Evolutionary conservation across 805 yeast genomes (phyloP).

Genomic region (Lachancea nothofagi): DNA sequence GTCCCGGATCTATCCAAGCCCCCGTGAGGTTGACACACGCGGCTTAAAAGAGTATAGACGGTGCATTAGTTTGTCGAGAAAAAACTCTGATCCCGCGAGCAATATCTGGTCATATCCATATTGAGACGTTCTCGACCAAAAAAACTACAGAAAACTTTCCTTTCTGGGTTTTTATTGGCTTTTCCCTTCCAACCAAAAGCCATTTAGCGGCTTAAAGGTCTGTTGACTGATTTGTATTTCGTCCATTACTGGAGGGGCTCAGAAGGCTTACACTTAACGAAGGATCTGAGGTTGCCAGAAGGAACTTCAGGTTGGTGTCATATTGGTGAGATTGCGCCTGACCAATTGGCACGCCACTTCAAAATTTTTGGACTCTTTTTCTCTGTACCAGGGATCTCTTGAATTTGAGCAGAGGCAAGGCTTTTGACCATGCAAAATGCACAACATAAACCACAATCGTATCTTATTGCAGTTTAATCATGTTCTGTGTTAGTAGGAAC

Average conservation of each 20-base stretch:
- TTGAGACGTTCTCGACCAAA: conserved; percentile 4
- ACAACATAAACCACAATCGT: too few relatives aligned
- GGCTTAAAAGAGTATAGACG: neutral
- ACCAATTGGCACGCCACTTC: conserved; percentile 5
- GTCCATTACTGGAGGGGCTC: neutral
- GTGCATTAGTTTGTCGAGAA: neutral
- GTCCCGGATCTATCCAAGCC: conserved; percentile 4
- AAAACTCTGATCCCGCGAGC: neutral
- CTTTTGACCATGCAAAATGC: too few relatives aligned
- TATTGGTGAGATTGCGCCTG: conserved; percentile 7
- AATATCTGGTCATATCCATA: neutral
- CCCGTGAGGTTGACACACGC: conserved; percentile 5
- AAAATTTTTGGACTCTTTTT: conserved; percentile 7
- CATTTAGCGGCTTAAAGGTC: conserved; percentile 1
- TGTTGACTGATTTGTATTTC: neutral
- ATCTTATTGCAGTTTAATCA: too few relatives aligned
- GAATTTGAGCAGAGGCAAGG: too few relatives aligned
- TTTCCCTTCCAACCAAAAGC: conserved; percentile 4
- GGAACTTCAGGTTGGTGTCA: conserved; percentile 5
- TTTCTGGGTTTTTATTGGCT: conserved; percentile 7
- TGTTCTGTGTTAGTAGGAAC: too few relatives aligned
- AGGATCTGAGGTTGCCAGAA: conserved; percentile 5
- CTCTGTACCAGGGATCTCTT: too few relatives aligned
- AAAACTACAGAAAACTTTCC: neutral
- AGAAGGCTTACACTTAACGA: neutral